A percentile compares a stretch with the other conserved stretches of the same genome.
Conservation (phyloP, 2,329 filamentous ascomycete species). For the Verticillium longisporum region DNA sequence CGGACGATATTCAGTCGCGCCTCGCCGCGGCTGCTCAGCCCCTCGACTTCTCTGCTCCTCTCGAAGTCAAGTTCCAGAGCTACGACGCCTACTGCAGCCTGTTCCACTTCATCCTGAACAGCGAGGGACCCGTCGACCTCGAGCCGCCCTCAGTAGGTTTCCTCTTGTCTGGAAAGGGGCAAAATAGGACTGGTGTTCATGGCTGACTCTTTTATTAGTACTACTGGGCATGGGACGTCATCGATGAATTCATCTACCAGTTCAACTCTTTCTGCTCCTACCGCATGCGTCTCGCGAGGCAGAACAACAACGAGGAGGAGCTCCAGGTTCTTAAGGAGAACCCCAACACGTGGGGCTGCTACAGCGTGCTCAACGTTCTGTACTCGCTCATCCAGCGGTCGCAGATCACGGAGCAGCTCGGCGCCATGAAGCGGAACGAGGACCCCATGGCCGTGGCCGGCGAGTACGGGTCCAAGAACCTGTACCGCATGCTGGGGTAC, state of each 20-base stretch:
- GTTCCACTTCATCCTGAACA: slow-evolving; percentile 99
- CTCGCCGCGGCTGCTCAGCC: slow-evolving; percentile 88
- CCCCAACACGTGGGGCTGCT: slow-evolving; percentile 99
- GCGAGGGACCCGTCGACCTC: slow-evolving; percentile 94
- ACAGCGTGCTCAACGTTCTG: slow-evolving; percentile 97
- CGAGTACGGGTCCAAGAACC: slow-evolving; percentile 87
- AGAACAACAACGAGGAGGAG: slow-evolving; percentile 84
- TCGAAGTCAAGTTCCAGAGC: slow-evolving; percentile 96
- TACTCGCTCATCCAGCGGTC: slow-evolving; percentile 98
- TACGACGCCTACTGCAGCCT: slow-evolving; percentile 99
- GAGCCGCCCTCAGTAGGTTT: slow-evolving; percentile 86
- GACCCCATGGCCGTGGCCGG: slow-evolving; percentile 83
- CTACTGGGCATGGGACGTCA: slow-evolving; percentile 99
- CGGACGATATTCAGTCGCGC: slow-evolving; percentile 89
- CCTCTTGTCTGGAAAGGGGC: not conserved
- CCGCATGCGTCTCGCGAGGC: slow-evolving; percentile 81
- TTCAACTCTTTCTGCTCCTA: slow-evolving; percentile 99
- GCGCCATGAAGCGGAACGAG: slow-evolving; percentile 89
- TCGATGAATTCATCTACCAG: slow-evolving; percentile 99
- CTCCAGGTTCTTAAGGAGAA: slow-evolving; percentile 87
- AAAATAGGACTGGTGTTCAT: not conserved
- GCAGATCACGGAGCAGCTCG: slow-evolving; percentile 95
- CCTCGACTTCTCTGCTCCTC: slow-evolving; percentile 88
- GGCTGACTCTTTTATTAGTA: slow-evolving; percentile 51
- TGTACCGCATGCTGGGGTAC: slow-evolving; percentile 98